Conservation (phyloP, 164 flowering plant genomes). For the Amborella trichopoda region DNA sequence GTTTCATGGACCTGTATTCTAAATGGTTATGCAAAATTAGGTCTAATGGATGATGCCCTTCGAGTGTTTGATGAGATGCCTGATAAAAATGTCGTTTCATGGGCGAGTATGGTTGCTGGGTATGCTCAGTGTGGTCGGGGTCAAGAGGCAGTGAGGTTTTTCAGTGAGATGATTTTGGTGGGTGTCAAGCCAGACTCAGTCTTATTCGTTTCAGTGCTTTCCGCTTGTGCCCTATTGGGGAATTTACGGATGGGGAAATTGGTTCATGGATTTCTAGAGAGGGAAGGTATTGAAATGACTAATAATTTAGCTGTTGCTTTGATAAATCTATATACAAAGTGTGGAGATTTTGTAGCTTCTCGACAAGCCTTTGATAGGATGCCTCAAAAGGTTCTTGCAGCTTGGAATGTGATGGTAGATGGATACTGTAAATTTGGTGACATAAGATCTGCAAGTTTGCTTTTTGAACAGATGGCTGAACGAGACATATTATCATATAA, state of each 20-base stretch:
- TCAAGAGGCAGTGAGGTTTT: constrained; percentile 11
- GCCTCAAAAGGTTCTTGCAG: constrained; percentile 1
- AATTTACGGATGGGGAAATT: constrained; percentile 10
- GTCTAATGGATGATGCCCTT: constrained; percentile 8
- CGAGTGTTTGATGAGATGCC: constrained; percentile 13
- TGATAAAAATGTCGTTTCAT: constrained; percentile 17
- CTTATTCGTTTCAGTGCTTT: constrained; percentile 9
- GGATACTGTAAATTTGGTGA: constrained; percentile 10
- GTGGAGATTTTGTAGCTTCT: constrained; percentile 18
- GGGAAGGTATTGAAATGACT: constrained; percentile 2
- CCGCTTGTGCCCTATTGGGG: constrained; percentile 9
- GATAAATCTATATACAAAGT: constrained; percentile 17
- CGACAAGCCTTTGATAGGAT: constrained; percentile 12
- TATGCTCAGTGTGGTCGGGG: constrained; percentile 6
- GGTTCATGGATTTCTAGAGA: constrained; percentile 12
- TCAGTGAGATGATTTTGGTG: constrained; percentile 9
- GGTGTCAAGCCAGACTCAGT: constrained; percentile 13
- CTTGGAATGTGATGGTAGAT: constrained; percentile 11
- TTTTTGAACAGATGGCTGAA: constrained; percentile 9
- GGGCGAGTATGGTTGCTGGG: constrained; percentile 19
- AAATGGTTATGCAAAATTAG: constrained; percentile 9
- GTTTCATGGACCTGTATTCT: constrained; percentile 10
- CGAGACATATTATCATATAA: constrained; percentile 23
- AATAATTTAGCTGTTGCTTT: constrained; percentile 11
- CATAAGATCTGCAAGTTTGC: constrained; percentile 2